Evolutionary conservation across 768 basidiomycete genomes (phyloP).

Genomic region (Agaricus sinodeliciosus): DNA sequence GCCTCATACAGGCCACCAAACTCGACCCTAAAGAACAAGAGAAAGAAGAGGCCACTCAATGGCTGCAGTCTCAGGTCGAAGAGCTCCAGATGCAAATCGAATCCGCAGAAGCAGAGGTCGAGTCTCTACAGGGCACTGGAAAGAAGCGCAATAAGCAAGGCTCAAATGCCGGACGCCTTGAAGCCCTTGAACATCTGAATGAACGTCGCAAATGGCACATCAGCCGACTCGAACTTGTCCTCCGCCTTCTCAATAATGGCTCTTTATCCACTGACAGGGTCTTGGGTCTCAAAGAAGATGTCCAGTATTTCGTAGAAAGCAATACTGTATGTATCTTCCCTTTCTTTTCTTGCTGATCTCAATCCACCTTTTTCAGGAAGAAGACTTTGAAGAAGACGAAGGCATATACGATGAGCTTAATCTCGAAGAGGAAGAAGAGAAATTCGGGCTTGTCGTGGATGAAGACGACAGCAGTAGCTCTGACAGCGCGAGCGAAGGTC

Average conservation of each 20-base stretch:
- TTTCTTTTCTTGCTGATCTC: not conserved
- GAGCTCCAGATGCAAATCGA: conserved; percentile 92
- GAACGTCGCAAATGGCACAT: conserved; percentile 97
- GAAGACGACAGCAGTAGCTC: conserved; percentile 78
- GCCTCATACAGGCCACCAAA: conserved; percentile 87
- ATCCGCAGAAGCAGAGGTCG: conserved; percentile 90
- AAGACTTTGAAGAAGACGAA: conserved; percentile 95
- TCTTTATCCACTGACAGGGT: conserved; percentile 80
- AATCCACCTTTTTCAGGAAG: conserved; percentile 55
- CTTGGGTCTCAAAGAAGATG: conserved; percentile 82
- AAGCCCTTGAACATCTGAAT: conserved; percentile 83
- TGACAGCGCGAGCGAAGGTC: conserved; percentile 69
- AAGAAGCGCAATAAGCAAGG: conserved; percentile 83
- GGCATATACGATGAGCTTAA: conserved; percentile 97
- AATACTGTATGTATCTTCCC: conserved; percentile 67
- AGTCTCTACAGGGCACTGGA: conserved; percentile 68
- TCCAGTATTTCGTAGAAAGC: conserved; percentile 91
- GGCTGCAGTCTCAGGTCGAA: conserved; percentile 87
- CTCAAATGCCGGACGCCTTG: conserved; percentile 61
- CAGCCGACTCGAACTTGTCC: conserved; percentile 83
- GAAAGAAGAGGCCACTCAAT: conserved; percentile 82
- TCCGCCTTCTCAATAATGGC: conserved; percentile 91
- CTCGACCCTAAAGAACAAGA: conserved; percentile 97
- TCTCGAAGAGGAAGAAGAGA: conserved; percentile 94
- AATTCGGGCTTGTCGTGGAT: conserved; percentile 75